Base-by-base conservation (phyloP, 2,329 filamentous ascomycete species). In the Aureobasidium sp. region DNA sequence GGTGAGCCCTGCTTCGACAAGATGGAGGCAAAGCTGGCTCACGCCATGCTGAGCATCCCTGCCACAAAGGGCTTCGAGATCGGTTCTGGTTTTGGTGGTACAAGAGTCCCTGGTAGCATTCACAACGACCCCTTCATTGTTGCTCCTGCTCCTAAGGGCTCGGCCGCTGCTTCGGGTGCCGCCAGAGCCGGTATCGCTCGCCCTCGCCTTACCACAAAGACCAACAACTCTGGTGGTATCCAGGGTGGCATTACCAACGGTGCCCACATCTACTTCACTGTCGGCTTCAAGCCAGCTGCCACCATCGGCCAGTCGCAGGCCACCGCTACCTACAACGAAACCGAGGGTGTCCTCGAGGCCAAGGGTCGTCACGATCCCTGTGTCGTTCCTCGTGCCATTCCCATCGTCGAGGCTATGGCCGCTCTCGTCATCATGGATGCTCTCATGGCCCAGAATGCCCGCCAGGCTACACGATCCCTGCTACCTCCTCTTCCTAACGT, bases 1-100 rank as follows among this genome's bases (percentile, higher is more conserved):
- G 94, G 94, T 64, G 94, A 97, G 81, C 94, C 93, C 0, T 89
- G 86, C 75, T 97, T 99, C 75, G 90, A 96, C 76, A 97, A 97
- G 80, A 82, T 97, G 48, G 92, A 99, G 79, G 94, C 94, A 8
- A 85, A 84, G 73, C 85, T 99, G 51, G 92, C 86, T 29, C 93
- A 97, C 72, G 94, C 90, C 55, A 97, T 99, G 90, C 83, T 97
- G 66, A 91, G 86, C 73, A 96, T 97, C 69, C 94, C 94, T 5
- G 92, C 94, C 3, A 93, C 89, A 41, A 99, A 97, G 79, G 93
- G 89, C 61, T 97, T 97, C 72, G 93, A 97, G 74, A 87, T 97
- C 67, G 94, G 94, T 61, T 96, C 90, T 59, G 94, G 94, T 13
- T 97, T 97, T 74, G 86, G 82, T 56, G 93, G 94, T 63, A 89